Conservation (phyloP, 352 stramenopile species). For the Phytopythium litorale region DNA sequence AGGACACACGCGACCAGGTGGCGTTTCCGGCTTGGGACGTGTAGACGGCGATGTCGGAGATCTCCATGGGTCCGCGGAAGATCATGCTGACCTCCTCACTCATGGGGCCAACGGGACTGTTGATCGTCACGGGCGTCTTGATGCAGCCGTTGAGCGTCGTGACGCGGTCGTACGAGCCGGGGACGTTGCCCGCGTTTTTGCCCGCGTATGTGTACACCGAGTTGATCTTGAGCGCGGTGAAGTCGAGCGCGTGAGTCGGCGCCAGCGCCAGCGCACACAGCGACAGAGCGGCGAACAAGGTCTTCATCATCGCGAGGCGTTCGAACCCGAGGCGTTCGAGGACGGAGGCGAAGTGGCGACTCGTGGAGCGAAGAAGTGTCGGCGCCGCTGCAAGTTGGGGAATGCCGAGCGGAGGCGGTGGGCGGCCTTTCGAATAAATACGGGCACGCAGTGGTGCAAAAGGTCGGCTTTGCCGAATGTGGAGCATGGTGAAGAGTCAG, state of each 20-base stretch:
- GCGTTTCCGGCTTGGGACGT: slow-evolving; percentile 16
- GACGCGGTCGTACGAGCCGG: slow-evolving; percentile 50
- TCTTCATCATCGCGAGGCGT: neutral
- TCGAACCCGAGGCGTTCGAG: too few relatives aligned
- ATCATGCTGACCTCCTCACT: slow-evolving; percentile 58
- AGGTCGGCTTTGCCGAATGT: too few relatives aligned
- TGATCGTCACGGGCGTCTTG: slow-evolving; percentile 32
- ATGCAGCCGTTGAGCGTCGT: slow-evolving; percentile 31
- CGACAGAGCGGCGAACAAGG: neutral
- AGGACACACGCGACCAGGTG: too few relatives aligned
- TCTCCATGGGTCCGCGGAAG: slow-evolving; percentile 57
- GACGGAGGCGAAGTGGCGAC: too few relatives aligned
- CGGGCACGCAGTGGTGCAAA: too few relatives aligned
- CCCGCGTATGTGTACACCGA: slow-evolving; percentile 47
- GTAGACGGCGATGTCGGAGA: slow-evolving; percentile 65
- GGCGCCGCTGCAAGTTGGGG: neutral
- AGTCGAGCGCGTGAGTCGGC: neutral
- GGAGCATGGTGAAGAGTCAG: too few relatives aligned
- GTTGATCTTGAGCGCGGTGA: slow-evolving; percentile 20
- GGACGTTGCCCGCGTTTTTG: slow-evolving; percentile 42
- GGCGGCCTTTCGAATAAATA: too few relatives aligned
- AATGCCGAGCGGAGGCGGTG: neutral
- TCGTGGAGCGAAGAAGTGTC: neutral
- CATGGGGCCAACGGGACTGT: slow-evolving; percentile 52
- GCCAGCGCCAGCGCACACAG: neutral